Percentiles rank a stretch among this genome's conserved stretches.
Evolutionary conservation across 2,329 filamentous ascomycete genomes (phyloP).

Genomic region (Trichophyton equinum): DNA sequence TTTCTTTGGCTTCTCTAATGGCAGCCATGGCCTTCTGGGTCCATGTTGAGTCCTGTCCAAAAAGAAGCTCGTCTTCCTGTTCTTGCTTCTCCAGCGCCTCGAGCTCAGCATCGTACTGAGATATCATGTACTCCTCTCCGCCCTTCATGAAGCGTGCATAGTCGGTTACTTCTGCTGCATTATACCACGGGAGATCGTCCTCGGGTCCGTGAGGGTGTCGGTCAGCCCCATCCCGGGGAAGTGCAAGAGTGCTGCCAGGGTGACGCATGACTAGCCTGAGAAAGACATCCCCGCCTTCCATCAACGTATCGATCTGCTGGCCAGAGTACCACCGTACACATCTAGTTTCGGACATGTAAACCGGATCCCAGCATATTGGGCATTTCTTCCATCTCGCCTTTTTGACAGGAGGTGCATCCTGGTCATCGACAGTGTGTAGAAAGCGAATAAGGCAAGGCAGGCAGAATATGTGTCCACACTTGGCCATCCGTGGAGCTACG

Average conservation of each 20-base stretch:
- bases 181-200: constrained; percentile 86
- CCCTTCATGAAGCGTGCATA: constrained; percentile 95
- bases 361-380: constrained; percentile 83
- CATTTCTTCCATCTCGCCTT: constrained; percentile 83
- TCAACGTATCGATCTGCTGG: constrained; percentile 63
- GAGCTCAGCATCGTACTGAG: constrained; percentile 70
- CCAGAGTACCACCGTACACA: constrained; percentile 86
- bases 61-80: constrained; percentile 80
- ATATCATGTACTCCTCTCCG: constrained; percentile 71
- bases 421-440: constrained; percentile 78
- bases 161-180: constrained; percentile 84
- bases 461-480: constrained; percentile 94
- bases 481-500: constrained; percentile 90
- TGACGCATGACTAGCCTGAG: constrained; percentile 72
- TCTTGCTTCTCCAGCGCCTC: constrained; percentile 61
- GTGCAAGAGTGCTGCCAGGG: constrained; percentile 68
- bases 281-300: constrained; percentile 79
- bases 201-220: constrained; percentile 42
- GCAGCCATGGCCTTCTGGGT: constrained; percentile 45
- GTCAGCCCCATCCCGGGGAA: constrained; percentile 59
- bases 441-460: constrained; percentile 85
- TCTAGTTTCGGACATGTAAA: constrained; percentile 82
- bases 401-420: constrained; percentile 49
- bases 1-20: constrained; percentile 65
- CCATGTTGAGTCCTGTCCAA: constrained; percentile 71